Evolutionary conservation across 2,329 filamentous ascomycete genomes (phyloP).

Genomic region (Colletotrichum paranaense): DNA sequence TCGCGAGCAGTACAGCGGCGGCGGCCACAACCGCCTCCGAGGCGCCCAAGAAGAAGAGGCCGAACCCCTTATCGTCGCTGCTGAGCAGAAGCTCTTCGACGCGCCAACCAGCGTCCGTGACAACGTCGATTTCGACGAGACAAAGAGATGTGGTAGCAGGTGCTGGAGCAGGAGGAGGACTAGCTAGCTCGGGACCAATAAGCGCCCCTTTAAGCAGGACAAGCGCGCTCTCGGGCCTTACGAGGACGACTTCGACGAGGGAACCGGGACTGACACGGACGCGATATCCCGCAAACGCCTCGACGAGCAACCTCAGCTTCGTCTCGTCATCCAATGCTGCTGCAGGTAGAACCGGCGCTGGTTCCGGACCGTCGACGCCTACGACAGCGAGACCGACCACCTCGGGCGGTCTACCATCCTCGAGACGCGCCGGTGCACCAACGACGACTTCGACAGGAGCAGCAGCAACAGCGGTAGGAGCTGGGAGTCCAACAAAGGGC

Average conservation of each 20-base stretch:
- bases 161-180: not conserved
- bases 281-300: slow-evolving; percentile 38
- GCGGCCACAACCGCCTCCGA: slow-evolving; percentile 24
- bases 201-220: not conserved
- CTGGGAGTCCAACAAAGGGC: slow-evolving; percentile 35
- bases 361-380: slow-evolving; percentile 20
- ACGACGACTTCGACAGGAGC: slow-evolving; percentile 18
- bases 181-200: not conserved
- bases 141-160: slow-evolving; percentile 11
- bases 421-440: slow-evolving; percentile 2
- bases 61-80: slow-evolving; percentile 13
- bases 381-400: slow-evolving; percentile 41
- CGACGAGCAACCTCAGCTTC: slow-evolving; percentile 38
- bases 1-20: not conserved
- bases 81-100: slow-evolving; percentile 13
- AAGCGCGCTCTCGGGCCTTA: not conserved
- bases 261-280: not conserved
- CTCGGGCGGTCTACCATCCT: slow-evolving; percentile 41
- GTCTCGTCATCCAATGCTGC: slow-evolving; percentile 22
- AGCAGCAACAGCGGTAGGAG: slow-evolving; percentile 7
- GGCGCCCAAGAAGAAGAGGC: slow-evolving; percentile 25
- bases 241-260: slow-evolving; percentile 19
- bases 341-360: slow-evolving; percentile 27
- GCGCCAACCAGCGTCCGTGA: slow-evolving; percentile 4
- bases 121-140: not conserved